Base-by-base conservation (phyloP, 805 yeast species). In the Ogataea haglerorum region DNA sequence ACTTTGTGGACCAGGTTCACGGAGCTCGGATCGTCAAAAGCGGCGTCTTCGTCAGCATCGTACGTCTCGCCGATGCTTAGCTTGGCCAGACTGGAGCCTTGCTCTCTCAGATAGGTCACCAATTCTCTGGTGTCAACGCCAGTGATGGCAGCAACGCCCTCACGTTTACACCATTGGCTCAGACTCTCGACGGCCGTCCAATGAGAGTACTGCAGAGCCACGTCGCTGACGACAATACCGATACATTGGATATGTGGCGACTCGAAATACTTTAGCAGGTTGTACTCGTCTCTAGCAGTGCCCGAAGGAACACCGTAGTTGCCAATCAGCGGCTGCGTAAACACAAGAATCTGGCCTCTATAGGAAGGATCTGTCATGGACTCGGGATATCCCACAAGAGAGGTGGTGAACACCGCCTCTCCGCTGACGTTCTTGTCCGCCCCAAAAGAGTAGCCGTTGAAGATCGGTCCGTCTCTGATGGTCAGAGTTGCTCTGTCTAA, bases 281-380 rank as follows among this genome's bases (percentile, higher is more conserved):
- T 86, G 68, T 67, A 90, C 64, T 88, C 80, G 65, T 93, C 99
- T 58, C 83, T 82, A 16, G 72, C 82, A 6, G 76, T 71, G 22
- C 85, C 80, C 1, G 93, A 82, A 18, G 99, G 99, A 24, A 93
- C 99, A 66, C 99, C 99, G 66, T 93, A 93, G 67, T 93, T 93
- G 51, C 99, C 99, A 57, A 93, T 88, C 60, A 93, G 74, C 16
- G 99, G 99, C 67, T 89, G 97, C 6, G 99, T 93, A 69, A 93
- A 87, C 46, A 93, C 95, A 52, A 93, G 78, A 53, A 93, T 93
- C 71, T 93, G 99, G 37, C 99, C 99, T 56, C 81, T 82, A 66
- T 93, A 93, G 6, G 97, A 89, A 27, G 99, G 99, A 65, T 93
- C 99, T 16, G 99, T 93, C 95, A 93, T 89, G 7, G 96, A 86